Evolutionary conservation across 768 basidiomycete genomes (phyloP).

Genomic region (Lentinus tigrinus): DNA sequence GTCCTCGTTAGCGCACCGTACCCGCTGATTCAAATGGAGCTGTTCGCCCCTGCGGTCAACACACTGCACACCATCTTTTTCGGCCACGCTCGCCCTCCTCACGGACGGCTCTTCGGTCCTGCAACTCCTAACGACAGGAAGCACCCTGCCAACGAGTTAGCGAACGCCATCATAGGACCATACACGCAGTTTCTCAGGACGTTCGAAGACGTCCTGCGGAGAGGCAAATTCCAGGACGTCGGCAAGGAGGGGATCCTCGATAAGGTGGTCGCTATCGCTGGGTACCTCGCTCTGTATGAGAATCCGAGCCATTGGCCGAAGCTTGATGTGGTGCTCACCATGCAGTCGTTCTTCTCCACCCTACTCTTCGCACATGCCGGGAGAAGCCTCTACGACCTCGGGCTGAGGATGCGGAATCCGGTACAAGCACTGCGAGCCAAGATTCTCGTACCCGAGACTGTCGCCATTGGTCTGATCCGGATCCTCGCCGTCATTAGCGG

Average conservation of each 20-base stretch:
- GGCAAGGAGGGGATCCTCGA: background rate
- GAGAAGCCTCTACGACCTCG: background rate
- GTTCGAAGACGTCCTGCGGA: background rate
- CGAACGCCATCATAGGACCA: background rate
- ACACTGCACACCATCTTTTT: background rate
- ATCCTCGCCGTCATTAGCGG: background rate
- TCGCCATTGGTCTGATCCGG: background rate
- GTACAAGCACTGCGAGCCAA: too few relatives aligned
- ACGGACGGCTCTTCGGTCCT: background rate
- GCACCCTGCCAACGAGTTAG: background rate
- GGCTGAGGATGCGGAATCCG: background rate
- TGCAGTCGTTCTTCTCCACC: background rate
- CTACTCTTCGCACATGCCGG: background rate
- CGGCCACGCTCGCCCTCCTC: background rate
- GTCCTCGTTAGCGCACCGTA: background rate
- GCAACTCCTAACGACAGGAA: background rate
- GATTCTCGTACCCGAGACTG: background rate
- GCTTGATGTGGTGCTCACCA: background rate
- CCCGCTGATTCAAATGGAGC: background rate
- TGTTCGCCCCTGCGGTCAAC: background rate
- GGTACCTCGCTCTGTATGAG: background rate
- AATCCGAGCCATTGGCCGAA: background rate
- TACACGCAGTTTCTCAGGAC: background rate
- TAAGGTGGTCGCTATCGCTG: background rate
- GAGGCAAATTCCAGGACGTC: background rate